Evolutionary conservation across 2,329 filamentous ascomycete genomes (phyloP).

Genomic region (Chaetomiaceae sp.): DNA sequence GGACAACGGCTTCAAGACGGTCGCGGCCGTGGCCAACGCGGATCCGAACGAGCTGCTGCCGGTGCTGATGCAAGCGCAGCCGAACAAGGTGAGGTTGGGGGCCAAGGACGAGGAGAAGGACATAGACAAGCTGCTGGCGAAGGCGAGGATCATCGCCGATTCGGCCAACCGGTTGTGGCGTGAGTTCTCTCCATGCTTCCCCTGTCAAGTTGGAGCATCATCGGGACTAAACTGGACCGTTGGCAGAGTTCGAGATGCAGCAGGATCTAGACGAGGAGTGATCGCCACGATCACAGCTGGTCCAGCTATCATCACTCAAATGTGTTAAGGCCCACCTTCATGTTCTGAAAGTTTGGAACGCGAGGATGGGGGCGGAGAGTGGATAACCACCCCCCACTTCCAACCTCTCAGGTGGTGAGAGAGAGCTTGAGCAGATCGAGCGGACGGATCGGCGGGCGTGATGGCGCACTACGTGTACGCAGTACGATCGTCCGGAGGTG

Average conservation of each 20-base stretch:
- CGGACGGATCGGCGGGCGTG: no score
- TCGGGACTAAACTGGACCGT: neutral
- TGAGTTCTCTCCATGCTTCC: constrained; percentile 32
- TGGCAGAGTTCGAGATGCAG: constrained; percentile 44
- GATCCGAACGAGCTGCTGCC: constrained; percentile 62
- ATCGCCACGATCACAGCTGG: neutral
- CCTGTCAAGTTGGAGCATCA: neutral
- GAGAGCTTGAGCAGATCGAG: no score
- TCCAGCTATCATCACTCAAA: no score
- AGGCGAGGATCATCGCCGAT: constrained; percentile 61
- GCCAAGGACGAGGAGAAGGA: constrained; percentile 53
- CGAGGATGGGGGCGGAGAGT: no score
- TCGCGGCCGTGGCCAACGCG: constrained; percentile 63
- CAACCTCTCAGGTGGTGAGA: no score
- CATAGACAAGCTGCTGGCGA: constrained; percentile 56
- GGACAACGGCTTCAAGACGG: constrained; percentile 67
- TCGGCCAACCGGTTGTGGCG: constrained; percentile 66
- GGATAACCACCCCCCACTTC: no score
- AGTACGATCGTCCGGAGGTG: no score
- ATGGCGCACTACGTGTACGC: no score
- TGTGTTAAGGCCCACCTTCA: no score
- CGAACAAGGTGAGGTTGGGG: constrained; percentile 55
- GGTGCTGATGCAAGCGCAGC: constrained; percentile 67
- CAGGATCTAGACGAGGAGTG: constrained; percentile 41
- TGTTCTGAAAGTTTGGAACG: no score